Base-by-base conservation (phyloP, 345 rosid species). In the Salix suchowensis region DNA sequence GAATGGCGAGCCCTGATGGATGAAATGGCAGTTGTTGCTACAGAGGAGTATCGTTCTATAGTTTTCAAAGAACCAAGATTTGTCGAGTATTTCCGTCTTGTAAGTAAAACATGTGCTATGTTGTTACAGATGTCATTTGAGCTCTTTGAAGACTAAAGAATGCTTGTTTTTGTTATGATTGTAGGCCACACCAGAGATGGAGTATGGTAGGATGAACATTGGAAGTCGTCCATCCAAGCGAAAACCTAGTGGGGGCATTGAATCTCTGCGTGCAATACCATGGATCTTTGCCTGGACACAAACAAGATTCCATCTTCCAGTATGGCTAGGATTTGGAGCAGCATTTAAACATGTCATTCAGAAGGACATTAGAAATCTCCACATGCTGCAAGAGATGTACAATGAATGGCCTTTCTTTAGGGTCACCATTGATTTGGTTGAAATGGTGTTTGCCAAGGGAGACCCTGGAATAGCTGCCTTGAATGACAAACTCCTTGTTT, bases 261-360 rank as follows among this genome's bases (percentile, higher is more conserved):
- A 92, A 82, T 89, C 97, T 68, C 97, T 96, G 10, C 91, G 99
- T 73, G 99, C 99, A 58, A 96, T 96, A 80, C 99, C 99, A 28
- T 96, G 99, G 99, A 92, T 96, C 77, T 96, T 96, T 89, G 99
- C 99, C 6, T 96, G 99, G 99, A 94, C 99, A 0, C 99, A 96
- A 76, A 96, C 98, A 26, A 89, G 99, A 81, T 96, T 96, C 79
- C 97, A 92, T 86, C 98, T 96, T 73, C 99, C 98, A 0, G 98
- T 92, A 32, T 96, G 99, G 99, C 89, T 96, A 40, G 99, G 99
- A 46, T 92, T 94, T 74, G 97, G 99, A 76, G 94, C 88, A 24
- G 99, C 97, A 21, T 92, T 96, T 81, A 96, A 77, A 82, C 88
- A 84, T 58, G 83, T 88, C 4, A 92, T 90, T 76, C 67, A 88